Base-by-base conservation (phyloP, 768 basidiomycete genomes). In the Pulveroboletus sp. region DNA sequence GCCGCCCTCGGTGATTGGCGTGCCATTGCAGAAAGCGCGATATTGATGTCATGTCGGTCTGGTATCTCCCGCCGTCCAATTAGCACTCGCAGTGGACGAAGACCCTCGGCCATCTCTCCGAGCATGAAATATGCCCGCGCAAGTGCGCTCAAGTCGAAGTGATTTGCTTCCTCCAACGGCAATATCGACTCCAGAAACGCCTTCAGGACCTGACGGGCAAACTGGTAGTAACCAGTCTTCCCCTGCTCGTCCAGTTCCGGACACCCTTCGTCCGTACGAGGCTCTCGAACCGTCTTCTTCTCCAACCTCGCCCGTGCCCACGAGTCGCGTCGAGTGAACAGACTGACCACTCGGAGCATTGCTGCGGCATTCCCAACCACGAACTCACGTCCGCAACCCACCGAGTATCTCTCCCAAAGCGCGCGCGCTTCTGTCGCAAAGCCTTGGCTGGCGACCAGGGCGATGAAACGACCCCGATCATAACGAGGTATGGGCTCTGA, bases 21-120 rank as follows among this genome's bases (percentile, higher is more conserved):
- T 26, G 83, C 77, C 45, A 86, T 63, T 9, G 75, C 77, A 4
- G 73, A 71, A 47, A 89, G 71, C 36, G 74, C 75, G 43, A 89
- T 77, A 57, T 86, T 86, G 43, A 85, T 68, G 59, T 89, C 86
- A 59, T 79, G 70, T 35, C 76, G 55, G 63, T 88, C 84, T 14
- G 83, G 83, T 45, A 76, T 58, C 60, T 83, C 77, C 48, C 61
- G 66, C 43, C 80, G 78, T 21, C 63, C 55, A 36, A 79, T 60
- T 33, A 86, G 60, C 47, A 75, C 49, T 45, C 68, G 69, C 57
- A 88, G 69, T 21, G 73, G 66, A 9, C 64, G 57, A 48, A 84
- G 71, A 3, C 80, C 84, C 36, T 75, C 70, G 39, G 57, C 42
- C 54, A 74, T 62, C 40, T 74, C 62, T 18, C 79, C 82, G 24